Percentiles rank a stretch among this genome's conserved stretches.
These are phyloP conservation scores for Hypoxylon sp. DNA, from an alignment of 2,329 filamentous ascomycete genomes.

Conservation along the genomic window DNA sequence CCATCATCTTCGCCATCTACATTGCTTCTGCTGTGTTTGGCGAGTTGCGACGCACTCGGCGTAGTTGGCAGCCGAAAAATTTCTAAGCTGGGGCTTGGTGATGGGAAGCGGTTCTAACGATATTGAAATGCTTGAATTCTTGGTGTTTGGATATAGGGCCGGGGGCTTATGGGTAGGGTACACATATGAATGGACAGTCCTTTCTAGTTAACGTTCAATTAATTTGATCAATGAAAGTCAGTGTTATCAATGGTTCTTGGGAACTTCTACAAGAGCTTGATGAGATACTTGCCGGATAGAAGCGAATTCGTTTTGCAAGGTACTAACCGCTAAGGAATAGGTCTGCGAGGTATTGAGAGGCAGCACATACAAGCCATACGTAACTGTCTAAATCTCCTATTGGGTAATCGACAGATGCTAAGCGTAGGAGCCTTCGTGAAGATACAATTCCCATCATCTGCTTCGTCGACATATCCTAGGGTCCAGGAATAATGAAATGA, in stretches of 20 bases:
- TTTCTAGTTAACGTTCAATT: conserved; percentile 10
- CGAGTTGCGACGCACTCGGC: conserved; percentile 21
- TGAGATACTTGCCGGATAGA: not conserved
- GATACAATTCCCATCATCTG: no score
- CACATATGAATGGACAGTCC: conserved; percentile 1
- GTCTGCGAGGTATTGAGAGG: no score
- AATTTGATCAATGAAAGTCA: conserved; percentile 7
- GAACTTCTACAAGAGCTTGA: not conserved
- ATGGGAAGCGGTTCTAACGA: not conserved
- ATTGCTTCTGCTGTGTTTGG: conserved; percentile 35
- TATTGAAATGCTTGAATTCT: not conserved
- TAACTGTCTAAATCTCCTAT: no score
- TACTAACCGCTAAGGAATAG: not conserved
- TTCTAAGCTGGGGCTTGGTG: conserved; percentile 9
- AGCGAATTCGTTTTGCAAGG: not conserved
- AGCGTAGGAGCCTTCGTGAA: no score
- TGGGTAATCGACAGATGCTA: no score
- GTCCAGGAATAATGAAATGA: no score
- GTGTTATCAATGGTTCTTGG: not conserved
- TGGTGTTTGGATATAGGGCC: not conserved
- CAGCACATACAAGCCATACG: no score
- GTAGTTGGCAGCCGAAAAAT: conserved; percentile 10
- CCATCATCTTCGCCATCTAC: conserved; percentile 62
- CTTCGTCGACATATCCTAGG: no score
- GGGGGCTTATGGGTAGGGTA: not conserved